These are phyloP conservation scores for Jaenimonas drosophilae DNA, from an alignment of 208 protist genomes.

Conservation along the genomic window DNA sequence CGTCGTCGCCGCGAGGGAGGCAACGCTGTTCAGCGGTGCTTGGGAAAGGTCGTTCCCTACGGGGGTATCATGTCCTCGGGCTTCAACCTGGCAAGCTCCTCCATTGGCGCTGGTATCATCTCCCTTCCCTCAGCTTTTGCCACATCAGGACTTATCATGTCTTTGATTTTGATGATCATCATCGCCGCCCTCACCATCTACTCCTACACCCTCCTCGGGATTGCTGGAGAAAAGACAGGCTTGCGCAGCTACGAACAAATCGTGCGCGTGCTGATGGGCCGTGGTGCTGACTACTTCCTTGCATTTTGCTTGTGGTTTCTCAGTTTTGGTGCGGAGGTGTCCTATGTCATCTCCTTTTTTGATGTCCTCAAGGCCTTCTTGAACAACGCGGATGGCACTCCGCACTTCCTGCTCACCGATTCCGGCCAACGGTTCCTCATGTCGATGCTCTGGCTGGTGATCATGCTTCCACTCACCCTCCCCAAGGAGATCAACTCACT, in stretches of 20 bases:
- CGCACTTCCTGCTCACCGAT: slow-evolving; percentile 5
- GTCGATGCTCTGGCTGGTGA: slow-evolving; percentile 8
- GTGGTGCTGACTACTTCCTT: slow-evolving; percentile 36
- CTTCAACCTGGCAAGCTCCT: slow-evolving; percentile 53
- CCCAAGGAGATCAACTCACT: slow-evolving; percentile 30
- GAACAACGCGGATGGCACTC: not conserved
- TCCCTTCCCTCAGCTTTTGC: slow-evolving; percentile 43
- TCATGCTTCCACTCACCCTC: slow-evolving; percentile 22
- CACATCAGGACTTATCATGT: slow-evolving; percentile 39
- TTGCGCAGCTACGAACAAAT: slow-evolving; percentile 49
- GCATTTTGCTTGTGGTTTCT: slow-evolving; percentile 33
- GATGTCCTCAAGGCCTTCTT: slow-evolving; percentile 32
- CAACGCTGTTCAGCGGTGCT: slow-evolving; percentile 4
- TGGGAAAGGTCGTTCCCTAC: slow-evolving; percentile 18
- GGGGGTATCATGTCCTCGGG: slow-evolving; percentile 1
- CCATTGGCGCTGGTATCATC: slow-evolving; percentile 63
- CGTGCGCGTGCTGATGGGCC: slow-evolving; percentile 27
- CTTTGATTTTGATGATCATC: slow-evolving; percentile 48
- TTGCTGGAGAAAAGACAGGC: slow-evolving; percentile 18
- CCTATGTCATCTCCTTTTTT: slow-evolving; percentile 42
- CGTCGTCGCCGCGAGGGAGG: not conserved
- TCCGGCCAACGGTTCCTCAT: slow-evolving; percentile 10
- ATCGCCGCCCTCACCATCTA: slow-evolving; percentile 40
- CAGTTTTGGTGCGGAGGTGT: slow-evolving; percentile 44
- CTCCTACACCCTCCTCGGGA: slow-evolving; percentile 33